These are phyloP conservation scores for Curvularia hawaiiensis DNA, from an alignment of 2,329 filamentous ascomycete species.

Conservation along the genomic window DNA sequence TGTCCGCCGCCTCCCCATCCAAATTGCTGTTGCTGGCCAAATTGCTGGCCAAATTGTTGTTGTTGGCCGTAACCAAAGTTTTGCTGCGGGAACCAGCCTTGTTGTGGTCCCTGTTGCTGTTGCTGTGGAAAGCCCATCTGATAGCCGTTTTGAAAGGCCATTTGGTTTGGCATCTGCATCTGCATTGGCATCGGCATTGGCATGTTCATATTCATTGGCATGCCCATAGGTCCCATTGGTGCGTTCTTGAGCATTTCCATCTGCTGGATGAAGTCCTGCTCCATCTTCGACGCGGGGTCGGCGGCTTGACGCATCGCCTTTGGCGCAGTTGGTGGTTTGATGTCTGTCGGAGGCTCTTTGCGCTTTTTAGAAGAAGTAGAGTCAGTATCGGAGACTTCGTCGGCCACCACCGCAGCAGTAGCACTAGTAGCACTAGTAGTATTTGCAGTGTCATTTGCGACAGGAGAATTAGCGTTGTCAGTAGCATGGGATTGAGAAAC, in stretches of 20 bases:
- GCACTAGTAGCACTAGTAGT: slow-evolving; percentile 37
- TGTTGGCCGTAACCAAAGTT: slow-evolving; percentile 16
- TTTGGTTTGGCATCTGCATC: slow-evolving; percentile 11
- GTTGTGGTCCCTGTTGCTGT: slow-evolving; percentile 11
- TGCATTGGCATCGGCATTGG: slow-evolving; percentile 20
- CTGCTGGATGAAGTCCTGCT: slow-evolving; percentile 51
- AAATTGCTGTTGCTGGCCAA: slow-evolving; percentile 13
- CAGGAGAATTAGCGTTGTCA: slow-evolving; percentile 23
- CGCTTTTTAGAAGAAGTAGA: slow-evolving; percentile 71
- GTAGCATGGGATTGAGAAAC: slow-evolving; percentile 16
- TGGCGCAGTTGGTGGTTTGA: slow-evolving; percentile 53
- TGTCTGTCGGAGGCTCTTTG: slow-evolving; percentile 72
- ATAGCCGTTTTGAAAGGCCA: slow-evolving; percentile 7
- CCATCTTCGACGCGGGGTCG: slow-evolving; percentile 53
- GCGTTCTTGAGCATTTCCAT: slow-evolving; percentile 53
- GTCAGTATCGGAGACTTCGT: slow-evolving; percentile 44
- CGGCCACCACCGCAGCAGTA: slow-evolving; percentile 41
- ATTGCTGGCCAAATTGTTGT: slow-evolving; percentile 11
- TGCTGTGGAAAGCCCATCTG: slow-evolving; percentile 21
- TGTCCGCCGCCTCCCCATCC: slow-evolving; percentile 15
- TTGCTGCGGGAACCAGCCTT: slow-evolving; percentile 61
- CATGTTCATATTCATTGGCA: slow-evolving; percentile 37
- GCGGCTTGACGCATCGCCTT: slow-evolving; percentile 58
- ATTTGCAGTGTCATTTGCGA: slow-evolving; percentile 30
- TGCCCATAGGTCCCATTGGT: slow-evolving; percentile 44